Evolutionary conservation across 306 rosid species (phyloP), one percentile per base, ranked within the genome.

Genomic region (Vigna mungo): DNA sequence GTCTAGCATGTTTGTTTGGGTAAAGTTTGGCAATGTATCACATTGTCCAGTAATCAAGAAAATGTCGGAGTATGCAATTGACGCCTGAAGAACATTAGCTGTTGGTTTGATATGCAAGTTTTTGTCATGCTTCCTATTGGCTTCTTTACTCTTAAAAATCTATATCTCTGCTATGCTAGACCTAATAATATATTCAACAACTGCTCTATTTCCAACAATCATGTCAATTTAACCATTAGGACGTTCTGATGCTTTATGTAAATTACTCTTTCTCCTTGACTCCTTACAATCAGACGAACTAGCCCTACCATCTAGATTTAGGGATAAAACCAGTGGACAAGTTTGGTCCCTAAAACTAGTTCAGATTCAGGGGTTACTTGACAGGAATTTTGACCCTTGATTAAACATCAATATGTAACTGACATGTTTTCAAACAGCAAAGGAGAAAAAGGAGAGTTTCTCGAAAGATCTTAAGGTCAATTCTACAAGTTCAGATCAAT

Each of bases 31-130:
- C n/a, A 2, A 27, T 37, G 30, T 37, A 12, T 39, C 81, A 43
- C 59, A 8, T 55, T 14, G 51, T 70, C 80, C 84, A 85, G 84
- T 75, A 85, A 77, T 43, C 56, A 25, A 65, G 17, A 55, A 25
- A 65, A 21, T 41, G 36, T 41, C 1, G 3, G 74, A 54, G 66
- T 55, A 77, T 41, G 68, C 44, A 77, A 67, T 41, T 67, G 37
- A 23, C 27, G 68, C 58, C 68, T 53, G 36, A 10, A 41, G 47
- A 17, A 48, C 6, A 2, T 16, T 14, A 32, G 32, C 44, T 9
- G 58, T 39, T 54, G 23, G 4, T 13, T 30, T 59, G 5, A n/a
- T 39, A 47, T 17, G 55, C 59, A 39, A 7, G 30, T 16, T 55
- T 36, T 9, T 9, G 3, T 1, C 25, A 43, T 53, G 56, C 58